Base-by-base conservation (phyloP, 2,329 filamentous ascomycete species). In the Diplodia corticola region DNA sequence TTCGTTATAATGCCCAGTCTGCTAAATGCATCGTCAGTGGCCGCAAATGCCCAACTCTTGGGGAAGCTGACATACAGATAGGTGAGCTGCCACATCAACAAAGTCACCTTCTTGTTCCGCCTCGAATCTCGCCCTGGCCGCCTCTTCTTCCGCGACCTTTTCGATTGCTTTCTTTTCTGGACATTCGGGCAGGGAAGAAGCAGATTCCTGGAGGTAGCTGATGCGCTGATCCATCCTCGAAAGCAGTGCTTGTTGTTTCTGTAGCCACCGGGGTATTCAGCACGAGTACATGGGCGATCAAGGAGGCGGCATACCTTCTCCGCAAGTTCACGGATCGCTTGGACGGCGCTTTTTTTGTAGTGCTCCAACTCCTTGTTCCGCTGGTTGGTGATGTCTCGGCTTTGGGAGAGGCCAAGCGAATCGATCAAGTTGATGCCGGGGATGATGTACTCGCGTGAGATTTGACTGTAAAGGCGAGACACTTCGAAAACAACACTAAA, bases 391-490 rank as follows among this genome's bases (percentile, higher is more conserved):
- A 24, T 24, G 6, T 44, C 30, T 1, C 9, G 17, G 15, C 35
- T 37, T n/a, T 57, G 51, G 5, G 28, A 48, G 20, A 65, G 35
- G 2, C 63, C 50, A 12, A 65, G n/a, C 22, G 26, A 20, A 24
- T 65, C 63, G 17, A 65, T n/a, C 22, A 65, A 30, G 35, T 55
- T 40, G 17, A 65, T 24, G 2, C 63, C 63, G 2, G 63, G 63
- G 7, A 65, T 55, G 35, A 65, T 65, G 63, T 65, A 55, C 24
- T 65, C 49, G 12, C 50, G 63, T 9, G 63, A 65, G 5, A 65
- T n/a, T 5, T 55, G 10, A 7, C 20, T n/a, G 44, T 65, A 65
- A 26, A 65, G 35, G 44, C 50, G 33, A 2, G 63, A 26, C 6
- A 65, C 37, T n/a, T 65, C 63, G 12, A 46, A 40, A 9, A 65